phyloP scores from a whole-genome alignment of 139 green algal species.

The Yamagishiella unicocca region DNA sequence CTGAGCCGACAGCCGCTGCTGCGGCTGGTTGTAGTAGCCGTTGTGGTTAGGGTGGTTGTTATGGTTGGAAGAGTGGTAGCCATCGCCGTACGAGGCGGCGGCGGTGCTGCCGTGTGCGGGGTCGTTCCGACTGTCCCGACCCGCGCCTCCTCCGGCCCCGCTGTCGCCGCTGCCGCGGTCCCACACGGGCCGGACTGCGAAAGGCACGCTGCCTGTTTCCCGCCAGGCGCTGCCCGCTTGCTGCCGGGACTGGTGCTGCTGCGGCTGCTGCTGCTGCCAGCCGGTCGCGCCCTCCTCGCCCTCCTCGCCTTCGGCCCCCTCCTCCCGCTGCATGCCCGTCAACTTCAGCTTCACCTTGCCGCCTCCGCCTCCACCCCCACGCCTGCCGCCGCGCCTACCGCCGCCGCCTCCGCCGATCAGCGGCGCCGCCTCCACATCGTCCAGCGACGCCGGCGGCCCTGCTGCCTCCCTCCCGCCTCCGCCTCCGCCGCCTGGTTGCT shows the following conservation, averaged over 20 bases:
- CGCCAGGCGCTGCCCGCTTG: neutral
- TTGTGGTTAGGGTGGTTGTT: neutral
- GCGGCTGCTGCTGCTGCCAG: neutral
- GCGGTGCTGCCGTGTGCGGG: too few relatives aligned
- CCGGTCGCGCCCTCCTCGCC: neutral
- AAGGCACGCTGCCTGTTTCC: neutral
- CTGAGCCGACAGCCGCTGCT: too few relatives aligned
- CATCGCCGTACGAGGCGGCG: neutral
- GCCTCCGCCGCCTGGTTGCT: neutral
- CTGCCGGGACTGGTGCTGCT: too few relatives aligned
- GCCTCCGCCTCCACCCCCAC: too few relatives aligned
- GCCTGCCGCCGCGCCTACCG: neutral
- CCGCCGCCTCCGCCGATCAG: neutral
- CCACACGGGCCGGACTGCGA: conserved; percentile 25
- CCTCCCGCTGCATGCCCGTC: neutral
- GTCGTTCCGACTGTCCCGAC: too few relatives aligned
- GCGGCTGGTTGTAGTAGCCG: neutral
- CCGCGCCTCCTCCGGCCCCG: neutral
- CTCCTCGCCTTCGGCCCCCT: neutral
- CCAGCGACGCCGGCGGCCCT: neutral
- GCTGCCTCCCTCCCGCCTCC: too few relatives aligned
- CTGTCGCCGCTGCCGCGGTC: neutral
- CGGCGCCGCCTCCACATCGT: conserved; percentile 23
- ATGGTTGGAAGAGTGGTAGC: neutral
- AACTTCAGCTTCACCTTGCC: neutral